A percentile compares a stretch with the other conserved stretches of the same genome.
Conservation (phyloP, 768 basidiomycete species). For the Sarcodon aspratus region DNA sequence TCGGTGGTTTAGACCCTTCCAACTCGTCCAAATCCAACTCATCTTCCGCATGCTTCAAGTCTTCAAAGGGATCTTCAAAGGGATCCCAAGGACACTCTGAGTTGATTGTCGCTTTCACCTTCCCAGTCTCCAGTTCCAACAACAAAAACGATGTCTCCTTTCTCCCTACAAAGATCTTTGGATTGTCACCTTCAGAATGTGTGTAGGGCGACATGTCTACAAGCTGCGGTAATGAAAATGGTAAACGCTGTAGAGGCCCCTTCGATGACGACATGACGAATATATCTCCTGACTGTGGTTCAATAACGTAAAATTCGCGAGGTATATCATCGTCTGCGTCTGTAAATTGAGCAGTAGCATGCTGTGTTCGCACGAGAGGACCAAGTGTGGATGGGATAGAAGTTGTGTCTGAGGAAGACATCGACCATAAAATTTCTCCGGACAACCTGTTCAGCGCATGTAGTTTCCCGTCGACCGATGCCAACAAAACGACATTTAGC, state of each 20-base stretch:
- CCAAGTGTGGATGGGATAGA: conserved; percentile 39
- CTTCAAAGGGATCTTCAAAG: conserved; percentile 37
- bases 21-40: conserved; percentile 44
- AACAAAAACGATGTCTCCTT: conserved; percentile 80
- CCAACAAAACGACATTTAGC: conserved; percentile 77
- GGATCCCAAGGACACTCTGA: conserved; percentile 74
- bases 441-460: conserved; percentile 87
- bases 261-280: conserved; percentile 69
- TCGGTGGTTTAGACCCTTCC: conserved; percentile 34
- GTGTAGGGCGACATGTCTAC: conserved; percentile 83
- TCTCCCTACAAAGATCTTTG: conserved; percentile 76
- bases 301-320: conserved; percentile 84
- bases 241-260: conserved; percentile 74
- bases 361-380: conserved; percentile 66
- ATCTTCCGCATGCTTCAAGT: conserved; percentile 15
- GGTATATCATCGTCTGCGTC: conserved; percentile 34
- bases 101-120: conserved; percentile 62
- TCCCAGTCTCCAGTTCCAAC: conserved; percentile 71
- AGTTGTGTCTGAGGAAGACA: conserved; percentile 29
- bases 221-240: conserved; percentile 85
- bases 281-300: conserved; percentile 90
- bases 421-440: conserved; percentile 81
- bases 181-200: conserved; percentile 54
- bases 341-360: conserved; percentile 21
- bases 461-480: conserved; percentile 89